phyloP scores from a whole-genome alignment of 164 flowering plant species.

The Pachysandra terminalis region DNA sequence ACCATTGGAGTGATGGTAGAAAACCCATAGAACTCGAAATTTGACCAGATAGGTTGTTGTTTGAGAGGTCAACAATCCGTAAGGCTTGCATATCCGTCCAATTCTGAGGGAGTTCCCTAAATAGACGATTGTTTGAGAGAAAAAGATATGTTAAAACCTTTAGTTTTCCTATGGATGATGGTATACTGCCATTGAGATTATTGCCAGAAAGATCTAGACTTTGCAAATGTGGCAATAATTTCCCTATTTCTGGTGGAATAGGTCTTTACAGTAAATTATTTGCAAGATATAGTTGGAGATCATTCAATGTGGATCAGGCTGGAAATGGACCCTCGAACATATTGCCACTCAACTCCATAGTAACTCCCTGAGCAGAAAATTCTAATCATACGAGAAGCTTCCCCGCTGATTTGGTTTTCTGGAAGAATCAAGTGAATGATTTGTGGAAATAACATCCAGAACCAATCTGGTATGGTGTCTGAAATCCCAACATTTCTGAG shows the following conservation, averaged over 20 bases:
- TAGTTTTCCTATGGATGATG: background rate
- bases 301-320: slow-evolving; percentile 1
- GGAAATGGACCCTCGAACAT: no score
- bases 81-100: slow-evolving; percentile 12
- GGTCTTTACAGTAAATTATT: slow-evolving; percentile 10
- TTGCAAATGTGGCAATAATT: slow-evolving; percentile 4
- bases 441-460: background rate
- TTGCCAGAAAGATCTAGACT: slow-evolving; percentile 16
- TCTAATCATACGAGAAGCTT: background rate
- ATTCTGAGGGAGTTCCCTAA: slow-evolving; percentile 18
- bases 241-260: background rate
- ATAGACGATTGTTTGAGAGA: slow-evolving; percentile 11
- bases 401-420: background rate
- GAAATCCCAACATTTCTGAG: background rate
- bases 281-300: background rate
- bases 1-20: slow-evolving; percentile 5
- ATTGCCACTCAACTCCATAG: slow-evolving; percentile 1
- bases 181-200: slow-evolving; percentile 12
- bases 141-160: background rate
- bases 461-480: slow-evolving; percentile 6
- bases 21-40: slow-evolving; percentile 25
- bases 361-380: background rate
- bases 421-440: background rate
- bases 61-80: slow-evolving; percentile 14
- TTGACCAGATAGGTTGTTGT: background rate